Evolutionary conservation across 2,329 filamentous ascomycete genomes (phyloP), one percentile per base, ranked within the genome.

Genomic region (Penicillium sp.): DNA sequence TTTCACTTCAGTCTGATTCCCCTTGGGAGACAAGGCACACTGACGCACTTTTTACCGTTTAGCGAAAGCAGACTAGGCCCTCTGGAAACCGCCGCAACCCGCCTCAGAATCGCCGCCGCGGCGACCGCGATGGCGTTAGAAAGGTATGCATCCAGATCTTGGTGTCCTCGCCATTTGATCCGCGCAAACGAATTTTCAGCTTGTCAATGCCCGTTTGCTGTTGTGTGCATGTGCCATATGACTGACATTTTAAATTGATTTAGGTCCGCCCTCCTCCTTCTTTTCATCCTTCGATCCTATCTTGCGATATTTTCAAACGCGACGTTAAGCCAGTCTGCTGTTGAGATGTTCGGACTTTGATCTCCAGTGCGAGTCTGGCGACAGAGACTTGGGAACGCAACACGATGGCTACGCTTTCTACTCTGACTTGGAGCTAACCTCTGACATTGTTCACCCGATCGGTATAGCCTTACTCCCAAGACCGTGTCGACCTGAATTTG

Each of bases 91-190:
- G 68, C 55, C 62, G 65, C 53, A 59, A 68, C 56, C 42, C 42
- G 4, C 42, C 42, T 4, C 71, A 73, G 58, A 69, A 74, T 56
- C 67, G 70, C 61, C 85, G 86, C 64, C 85, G 87, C 73, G 87
- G 91, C 72, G 88, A 88, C 71, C 85, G 87, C 73, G 88, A 93
- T 73, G 88, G 88, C 73, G 81, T 91, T 68, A 90, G 85, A 90
- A 94, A 94, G 89, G 89, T 91, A 69, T 34, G 43, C 24, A 4
- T 38, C 42, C 44, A 28, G 3, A 18, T 18, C 18, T 18, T 18
- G 18, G 18, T 18, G 18, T 38, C 28, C 8, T 32, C 9, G 18
- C 32, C 25, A 9, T 12, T 25, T 18, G 12, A 33, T 8, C 39
- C 29, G 13, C 26, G 32, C 32, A 36, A 32, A 39, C 6, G 18